Evolutionary conservation across 1,139 yeast genomes (phyloP), one percentile per base, ranked within the genome.

Genomic region (Arxiozyma slooffiae): DNA sequence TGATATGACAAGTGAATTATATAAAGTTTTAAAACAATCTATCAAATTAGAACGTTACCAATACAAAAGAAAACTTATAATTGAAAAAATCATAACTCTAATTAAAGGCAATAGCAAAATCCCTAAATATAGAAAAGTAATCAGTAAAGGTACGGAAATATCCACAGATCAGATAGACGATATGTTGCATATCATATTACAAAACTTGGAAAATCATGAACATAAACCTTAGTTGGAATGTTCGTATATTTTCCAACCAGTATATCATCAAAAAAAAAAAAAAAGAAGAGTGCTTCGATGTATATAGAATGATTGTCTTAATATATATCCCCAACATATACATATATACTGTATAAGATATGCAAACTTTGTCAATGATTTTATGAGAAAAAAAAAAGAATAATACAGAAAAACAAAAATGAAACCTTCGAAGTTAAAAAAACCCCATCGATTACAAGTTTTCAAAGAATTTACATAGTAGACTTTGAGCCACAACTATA

Each of bases 101-200:
- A 41, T 74, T 59, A 77, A 80, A 11, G 76, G 72, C 50, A 58
- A 62, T 48, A 51, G 58, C 11, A 86, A 83, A 65, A 81, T 89
- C 77, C 82, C 82, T 61, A 85, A 87, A 60, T 92, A 89, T 71
- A 76, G 95, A 57, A 79, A 84, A 60, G 76, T 92, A 63, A 82
- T 92, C 49, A 82, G 96, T 48, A 76, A 82, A 54, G 84, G 94
- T 53, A 88, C 97, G 60, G 95, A 88, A 41, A 78, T 89, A 49
- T 80, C 79, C 44, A 76, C 82, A 41, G 87, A 83, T 57, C 95
- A 89, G 55, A 64, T 70, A 8, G 73, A 70, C 52, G 66, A 57
- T 7, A 58, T 61, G 50, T 51, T 66, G 49, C 67, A 64, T 57
- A 58, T 61, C 16, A 66, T 66, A 41, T 57, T 64, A 49, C 56